Conservation (phyloP, 805 yeast species). For the Wickerhamomyces xylosicus region DNA sequence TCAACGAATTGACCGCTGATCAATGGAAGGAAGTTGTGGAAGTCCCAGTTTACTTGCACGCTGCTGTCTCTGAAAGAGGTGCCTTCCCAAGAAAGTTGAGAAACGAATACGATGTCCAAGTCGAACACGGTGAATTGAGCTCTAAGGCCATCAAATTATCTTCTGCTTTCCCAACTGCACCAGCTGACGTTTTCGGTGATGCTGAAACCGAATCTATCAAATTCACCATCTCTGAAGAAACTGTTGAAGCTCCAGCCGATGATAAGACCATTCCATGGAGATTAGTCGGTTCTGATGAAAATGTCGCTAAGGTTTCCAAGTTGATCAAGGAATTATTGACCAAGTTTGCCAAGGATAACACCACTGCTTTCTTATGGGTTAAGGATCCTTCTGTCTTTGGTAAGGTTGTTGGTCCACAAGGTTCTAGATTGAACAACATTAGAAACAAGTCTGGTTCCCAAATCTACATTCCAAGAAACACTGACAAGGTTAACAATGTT, state of each 20-base stretch:
- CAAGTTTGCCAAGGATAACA: conserved; percentile 32
- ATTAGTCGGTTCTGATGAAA: conserved; percentile 42
- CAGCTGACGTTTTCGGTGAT: conserved; percentile 32
- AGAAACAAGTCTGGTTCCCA: conserved; percentile 49
- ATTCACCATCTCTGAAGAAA: conserved; percentile 34
- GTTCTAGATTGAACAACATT: conserved; percentile 51
- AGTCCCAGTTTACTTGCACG: conserved; percentile 49
- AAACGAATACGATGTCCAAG: conserved; percentile 42
- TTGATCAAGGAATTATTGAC: conserved; percentile 40
- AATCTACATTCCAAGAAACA: conserved; percentile 52
- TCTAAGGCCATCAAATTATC: conserved; percentile 42
- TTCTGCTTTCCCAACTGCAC: conserved; percentile 34
- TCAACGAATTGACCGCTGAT: conserved; percentile 52
- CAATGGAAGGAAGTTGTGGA: conserved; percentile 39
- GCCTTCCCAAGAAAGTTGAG: conserved; percentile 45
- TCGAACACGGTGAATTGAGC: conserved; percentile 43
- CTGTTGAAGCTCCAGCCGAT: conserved; percentile 12
- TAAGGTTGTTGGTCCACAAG: conserved; percentile 68
- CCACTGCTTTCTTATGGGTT: conserved; percentile 55
- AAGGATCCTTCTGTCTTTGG: conserved; percentile 41
- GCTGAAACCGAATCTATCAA: conserved; percentile 27
- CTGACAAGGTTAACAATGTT: conserved; percentile 40
- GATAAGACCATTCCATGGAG: conserved; percentile 49
- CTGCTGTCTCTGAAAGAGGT: conserved; percentile 59
- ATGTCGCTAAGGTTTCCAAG: conserved; percentile 41